Evolutionary conservation across 164 flowering plant species (phyloP), one percentile per base, ranked within the genome.

Genomic region (Macadamia tetraphylla): DNA sequence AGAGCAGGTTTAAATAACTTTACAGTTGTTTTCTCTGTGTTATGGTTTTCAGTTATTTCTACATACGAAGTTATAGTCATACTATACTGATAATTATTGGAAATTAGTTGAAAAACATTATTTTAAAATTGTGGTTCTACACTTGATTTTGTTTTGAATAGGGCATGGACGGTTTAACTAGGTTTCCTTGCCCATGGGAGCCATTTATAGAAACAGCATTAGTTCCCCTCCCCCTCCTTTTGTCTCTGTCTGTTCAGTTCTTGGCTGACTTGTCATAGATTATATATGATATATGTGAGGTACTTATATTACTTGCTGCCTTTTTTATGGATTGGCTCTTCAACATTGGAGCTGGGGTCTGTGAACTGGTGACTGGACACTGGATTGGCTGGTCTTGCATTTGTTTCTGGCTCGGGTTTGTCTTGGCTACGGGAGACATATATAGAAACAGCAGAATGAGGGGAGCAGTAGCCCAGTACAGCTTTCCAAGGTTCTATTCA

Each of bases 291-390:
- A 44, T 60, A 55, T 7, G 72, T 73, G 80, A 78, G 83, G 70
- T 85, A 73, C 96, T 91, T 76, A 88, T 87, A 65, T 64, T 90
- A 80, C 72, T 84, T 90, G 83, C 81, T 90, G 85, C 89, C 91
- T 88, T 44, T 23, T 89, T 81, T 79, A 35, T 82, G 78, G 72
- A 70, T 76, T 84, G 88, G 97, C 92, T 88, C 94, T 88, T 86
- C 66, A 86, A 85, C 84, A 83, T 93, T 90, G 96, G 97, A 92
- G 97, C 95, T 89, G 97, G 87, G 86, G 82, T 83, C 89, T 86
- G 86, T 78, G 80, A 78, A 86, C 81, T 89, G 84, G 75, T 83
- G 78, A 80, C 78, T 76, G 85, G 85, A 62, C 60, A 64, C 80
- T 78, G 84, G 81, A 71, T 85, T 85, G 82, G 73, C 74, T 91